Evolutionary conservation across 2,329 filamentous ascomycete genomes (phyloP).

Genomic region (Trichophyton benhamiae): DNA sequence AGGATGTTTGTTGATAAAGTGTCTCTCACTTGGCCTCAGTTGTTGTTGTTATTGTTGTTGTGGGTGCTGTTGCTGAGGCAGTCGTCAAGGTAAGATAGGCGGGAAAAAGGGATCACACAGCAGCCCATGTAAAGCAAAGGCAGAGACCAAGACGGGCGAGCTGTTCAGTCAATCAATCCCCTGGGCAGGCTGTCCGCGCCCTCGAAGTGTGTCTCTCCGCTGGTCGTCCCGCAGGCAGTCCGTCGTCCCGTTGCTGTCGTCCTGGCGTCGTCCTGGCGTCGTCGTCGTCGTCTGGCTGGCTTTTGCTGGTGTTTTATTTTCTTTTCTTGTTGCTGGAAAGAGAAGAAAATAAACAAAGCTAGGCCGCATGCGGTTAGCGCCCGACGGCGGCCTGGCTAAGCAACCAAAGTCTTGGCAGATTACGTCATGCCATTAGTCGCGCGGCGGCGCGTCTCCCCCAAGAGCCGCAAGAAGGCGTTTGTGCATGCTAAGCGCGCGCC

Average conservation of each 20-base stretch:
- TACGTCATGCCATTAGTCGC: conserved; percentile 7
- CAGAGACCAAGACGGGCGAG: too few species aligned
- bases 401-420: conserved; percentile 9
- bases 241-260: not conserved
- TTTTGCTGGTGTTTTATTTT: conserved; percentile 2
- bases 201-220: not conserved
- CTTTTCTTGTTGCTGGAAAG: not conserved
- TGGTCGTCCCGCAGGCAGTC: not conserved
- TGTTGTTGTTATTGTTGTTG: too few species aligned
- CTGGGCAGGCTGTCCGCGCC: not conserved
- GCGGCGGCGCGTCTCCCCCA: conserved; percentile 8
- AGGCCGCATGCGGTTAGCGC: conserved; percentile 10
- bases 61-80: too few species aligned
- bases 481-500: not conserved
- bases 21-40: too few species aligned
- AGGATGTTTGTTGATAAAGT: not conserved
- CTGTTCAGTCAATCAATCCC: not conserved
- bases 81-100: too few species aligned
- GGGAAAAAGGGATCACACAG: too few species aligned
- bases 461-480: not conserved
- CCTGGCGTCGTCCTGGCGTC: not conserved
- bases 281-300: not conserved
- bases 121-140: too few species aligned
- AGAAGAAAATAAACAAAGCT: conserved; percentile 16
- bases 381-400: conserved; percentile 11